Base-by-base conservation (phyloP, 805 yeast species). In the Kuraishia molischiana region DNA sequence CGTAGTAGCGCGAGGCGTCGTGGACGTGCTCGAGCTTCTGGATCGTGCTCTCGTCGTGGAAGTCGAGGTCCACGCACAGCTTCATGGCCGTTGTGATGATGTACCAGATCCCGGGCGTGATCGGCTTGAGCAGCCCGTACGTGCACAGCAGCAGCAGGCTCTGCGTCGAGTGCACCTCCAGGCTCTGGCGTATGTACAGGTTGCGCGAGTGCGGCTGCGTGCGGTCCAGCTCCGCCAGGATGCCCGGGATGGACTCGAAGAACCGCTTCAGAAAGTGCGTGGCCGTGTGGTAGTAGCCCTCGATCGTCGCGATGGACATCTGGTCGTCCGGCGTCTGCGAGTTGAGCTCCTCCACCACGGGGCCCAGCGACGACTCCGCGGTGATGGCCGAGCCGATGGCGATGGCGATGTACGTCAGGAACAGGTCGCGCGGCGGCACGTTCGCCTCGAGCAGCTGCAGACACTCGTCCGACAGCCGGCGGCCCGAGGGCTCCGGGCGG, bases 61-160 rank as follows among this genome's bases (percentile, higher is more conserved):
- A 47, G 24, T 67, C 71, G 42, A 67, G 43, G 41, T 67, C 74
- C 19, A 67, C 64, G 38, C 67, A 61, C 29, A 66, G 42, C 34
- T 70, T 49, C 39, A 67, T 53, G 5, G 72, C 73, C 6, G 59
- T 50, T 3, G 72, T 68, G 26, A 67, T 49, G 10, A 65, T 57
- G 43, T 67, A 66, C 74, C 74, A 69, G 5, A 67, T 64, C 1
- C 72, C 69, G 3, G 73, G 74, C 4, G 61, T 56, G 1, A 68
- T 54, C 0, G 74, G 74, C 35, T 71, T 53, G 69, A 69, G 58
- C 10, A 59, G 55, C 6, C 71, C 61, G 47, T 64, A 68, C 1
- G 62, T 44, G 4, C 69, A 54, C 29, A 63, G 50, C 14, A 67
- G 49, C 9, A 69, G 49, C 15, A 65, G 51, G 0, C 66, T 63